A percentile compares a stretch with the other conserved stretches of the same genome.
phyloP scores from a whole-genome alignment of 2,329 filamentous ascomycete genomes.

The Pseudocercospora eumusae region DNA sequence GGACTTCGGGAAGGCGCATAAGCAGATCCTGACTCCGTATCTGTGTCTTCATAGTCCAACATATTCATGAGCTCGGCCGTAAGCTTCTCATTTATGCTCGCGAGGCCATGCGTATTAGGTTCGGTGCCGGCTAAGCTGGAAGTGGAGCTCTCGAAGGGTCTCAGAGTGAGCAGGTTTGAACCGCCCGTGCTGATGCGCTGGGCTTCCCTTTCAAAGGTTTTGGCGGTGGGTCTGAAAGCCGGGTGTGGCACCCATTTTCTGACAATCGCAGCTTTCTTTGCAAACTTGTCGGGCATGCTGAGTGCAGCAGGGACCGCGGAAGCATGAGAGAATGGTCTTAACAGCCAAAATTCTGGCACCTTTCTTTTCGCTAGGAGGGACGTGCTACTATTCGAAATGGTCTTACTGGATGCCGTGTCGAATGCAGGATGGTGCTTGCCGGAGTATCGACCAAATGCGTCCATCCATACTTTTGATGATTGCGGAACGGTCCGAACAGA shows the following conservation, averaged over 20 bases:
- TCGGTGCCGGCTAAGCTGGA: background rate
- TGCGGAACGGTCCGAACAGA: constrained; percentile 2
- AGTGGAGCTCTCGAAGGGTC: background rate
- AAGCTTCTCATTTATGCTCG: background rate
- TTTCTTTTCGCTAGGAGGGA: background rate
- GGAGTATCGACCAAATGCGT: background rate
- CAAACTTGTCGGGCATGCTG: background rate
- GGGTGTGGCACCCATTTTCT: background rate
- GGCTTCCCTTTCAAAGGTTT: background rate
- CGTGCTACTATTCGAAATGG: background rate
- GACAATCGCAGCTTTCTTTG: background rate
- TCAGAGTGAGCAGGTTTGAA: background rate
- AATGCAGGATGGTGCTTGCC: background rate
- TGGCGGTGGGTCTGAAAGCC: background rate
- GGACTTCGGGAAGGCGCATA: background rate
- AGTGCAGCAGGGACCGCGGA: background rate
- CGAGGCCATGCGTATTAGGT: background rate
- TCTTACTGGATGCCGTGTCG: background rate
- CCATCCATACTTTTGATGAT: background rate
- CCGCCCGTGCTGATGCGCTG: background rate
- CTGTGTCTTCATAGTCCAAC: background rate
- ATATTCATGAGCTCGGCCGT: background rate
- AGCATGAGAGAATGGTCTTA: background rate
- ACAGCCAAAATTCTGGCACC: background rate
- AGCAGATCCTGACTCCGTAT: background rate